These are phyloP conservation scores for Ceratocystis cubensis DNA, from an alignment of 2,329 filamentous ascomycete genomes.

Conservation along the genomic window DNA sequence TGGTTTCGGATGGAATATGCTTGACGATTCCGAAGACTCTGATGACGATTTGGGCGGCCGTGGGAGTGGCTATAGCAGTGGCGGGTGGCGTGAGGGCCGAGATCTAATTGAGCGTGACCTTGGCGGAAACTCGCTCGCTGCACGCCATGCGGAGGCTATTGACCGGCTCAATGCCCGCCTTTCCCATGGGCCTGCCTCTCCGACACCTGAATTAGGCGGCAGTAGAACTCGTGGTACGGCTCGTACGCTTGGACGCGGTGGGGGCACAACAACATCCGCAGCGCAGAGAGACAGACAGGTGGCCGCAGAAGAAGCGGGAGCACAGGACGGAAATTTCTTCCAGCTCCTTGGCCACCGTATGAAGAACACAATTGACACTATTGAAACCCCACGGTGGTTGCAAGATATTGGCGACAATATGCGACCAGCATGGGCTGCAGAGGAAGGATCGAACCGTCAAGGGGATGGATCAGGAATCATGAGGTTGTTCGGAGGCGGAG, in stretches of 20 bases:
- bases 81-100: slow-evolving; percentile 82
- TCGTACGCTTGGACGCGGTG: slow-evolving; percentile 23
- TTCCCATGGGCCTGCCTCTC: slow-evolving; percentile 33
- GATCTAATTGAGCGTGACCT: slow-evolving; percentile 82
- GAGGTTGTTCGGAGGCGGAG: slow-evolving; percentile 41
- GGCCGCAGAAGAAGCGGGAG: slow-evolving; percentile 38
- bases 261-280: slow-evolving; percentile 25
- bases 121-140: slow-evolving; percentile 47
- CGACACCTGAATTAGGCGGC: slow-evolving; percentile 32
- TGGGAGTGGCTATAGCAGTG: slow-evolving; percentile 67
- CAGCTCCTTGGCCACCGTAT: slow-evolving; percentile 71
- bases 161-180: slow-evolving; percentile 25
- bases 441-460: slow-evolving; percentile 32
- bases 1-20: slow-evolving; percentile 62
- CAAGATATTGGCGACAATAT: slow-evolving; percentile 47
- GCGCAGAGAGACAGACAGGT: slow-evolving; percentile 23
- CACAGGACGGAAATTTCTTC: slow-evolving; percentile 71
- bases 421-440: slow-evolving; percentile 64
- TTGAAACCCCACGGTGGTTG: slow-evolving; percentile 73
- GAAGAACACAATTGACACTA: slow-evolving; percentile 79
- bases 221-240: slow-evolving; percentile 24
- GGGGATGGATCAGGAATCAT: slow-evolving; percentile 35
- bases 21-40: slow-evolving; percentile 56
- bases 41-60: slow-evolving; percentile 51
- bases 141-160: slow-evolving; percentile 35